Percentiles rank a stretch among this genome's conserved stretches.
Conservation (phyloP, 1,284 basidiomycete species). For the Austropuccinia psidii region DNA sequence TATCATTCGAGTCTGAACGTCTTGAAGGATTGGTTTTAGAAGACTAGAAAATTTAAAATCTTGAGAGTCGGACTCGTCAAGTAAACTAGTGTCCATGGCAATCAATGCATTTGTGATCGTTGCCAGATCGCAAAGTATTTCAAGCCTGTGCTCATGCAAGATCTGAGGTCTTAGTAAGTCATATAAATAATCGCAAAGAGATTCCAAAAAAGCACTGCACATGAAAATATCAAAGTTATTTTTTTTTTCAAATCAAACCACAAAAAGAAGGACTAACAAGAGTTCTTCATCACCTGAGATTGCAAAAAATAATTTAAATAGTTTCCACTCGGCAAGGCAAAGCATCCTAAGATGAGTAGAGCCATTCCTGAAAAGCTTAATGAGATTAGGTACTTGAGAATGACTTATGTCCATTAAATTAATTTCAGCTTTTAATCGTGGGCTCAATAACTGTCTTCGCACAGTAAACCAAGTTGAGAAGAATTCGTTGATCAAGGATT, state of each 20-base stretch:
- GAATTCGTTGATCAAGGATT: constrained; percentile 69
- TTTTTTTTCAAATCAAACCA: constrained; percentile 30
- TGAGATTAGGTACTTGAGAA: constrained; percentile 66
- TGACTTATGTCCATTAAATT: constrained; percentile 57
- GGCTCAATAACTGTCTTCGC: constrained; percentile 62
- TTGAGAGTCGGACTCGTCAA: constrained; percentile 46
- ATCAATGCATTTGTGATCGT: constrained; percentile 86
- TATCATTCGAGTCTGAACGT: constrained; percentile 83
- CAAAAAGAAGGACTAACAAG: constrained; percentile 58
- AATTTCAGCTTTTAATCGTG: constrained; percentile 68
- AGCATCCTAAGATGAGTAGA: constrained; percentile 83
- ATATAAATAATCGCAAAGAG: constrained; percentile 80
- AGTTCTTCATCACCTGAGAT: constrained; percentile 68
- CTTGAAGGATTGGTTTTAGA: constrained; percentile 78
- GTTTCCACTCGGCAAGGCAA: constrained; percentile 74
- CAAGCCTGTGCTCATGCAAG: constrained; percentile 76
- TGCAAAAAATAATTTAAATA: constrained; percentile 73
- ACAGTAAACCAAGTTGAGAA: constrained; percentile 69
- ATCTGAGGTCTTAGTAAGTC: constrained; percentile 87
- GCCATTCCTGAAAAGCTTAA: constrained; percentile 75
- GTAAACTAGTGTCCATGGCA: constrained; percentile 65
- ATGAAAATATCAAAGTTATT: background rate
- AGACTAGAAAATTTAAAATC: constrained; percentile 53
- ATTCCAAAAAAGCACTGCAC: constrained; percentile 71
- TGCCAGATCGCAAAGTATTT: constrained; percentile 81